A percentile compares a stretch with the other conserved stretches of the same genome.
phyloP scores from a whole-genome alignment of 169 alveolate species.

The Eimeria praecox region DNA sequence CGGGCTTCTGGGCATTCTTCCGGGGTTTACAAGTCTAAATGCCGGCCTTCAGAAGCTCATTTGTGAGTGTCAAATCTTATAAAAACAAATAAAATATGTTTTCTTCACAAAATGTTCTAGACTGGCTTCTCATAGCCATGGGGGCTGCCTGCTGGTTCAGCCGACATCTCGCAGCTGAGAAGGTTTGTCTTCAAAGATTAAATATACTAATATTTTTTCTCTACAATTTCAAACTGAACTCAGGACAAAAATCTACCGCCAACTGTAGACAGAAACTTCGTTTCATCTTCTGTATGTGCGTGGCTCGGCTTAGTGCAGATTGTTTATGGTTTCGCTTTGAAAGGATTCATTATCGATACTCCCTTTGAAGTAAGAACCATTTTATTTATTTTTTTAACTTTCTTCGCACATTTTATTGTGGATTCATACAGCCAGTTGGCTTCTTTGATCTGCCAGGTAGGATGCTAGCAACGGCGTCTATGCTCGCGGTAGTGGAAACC shows the following conservation, averaged over 20 bases:
- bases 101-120: not conserved
- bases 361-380: not conserved
- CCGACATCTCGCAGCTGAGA: not conserved
- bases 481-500: not conserved
- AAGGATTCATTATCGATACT: not conserved
- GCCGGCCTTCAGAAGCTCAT: not conserved
- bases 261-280: not conserved
- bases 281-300: constrained; percentile 2
- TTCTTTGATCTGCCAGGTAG: constrained; percentile 10
- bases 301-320: not conserved
- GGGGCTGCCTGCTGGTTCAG: not conserved
- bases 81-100: not conserved
- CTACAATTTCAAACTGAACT: not conserved
- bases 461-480: no score
- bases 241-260: constrained; percentile 25
- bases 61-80: not conserved
- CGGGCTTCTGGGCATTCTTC: not conserved
- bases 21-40: not conserved
- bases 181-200: not conserved
- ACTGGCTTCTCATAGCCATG: not conserved
- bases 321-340: not conserved
- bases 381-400: not conserved
- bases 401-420: not conserved
- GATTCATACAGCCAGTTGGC: not conserved
- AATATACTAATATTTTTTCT: not conserved